Evolutionary conservation across 2,329 filamentous ascomycete species (phyloP).

Genomic region (Colletotrichum ledebouriae): DNA sequence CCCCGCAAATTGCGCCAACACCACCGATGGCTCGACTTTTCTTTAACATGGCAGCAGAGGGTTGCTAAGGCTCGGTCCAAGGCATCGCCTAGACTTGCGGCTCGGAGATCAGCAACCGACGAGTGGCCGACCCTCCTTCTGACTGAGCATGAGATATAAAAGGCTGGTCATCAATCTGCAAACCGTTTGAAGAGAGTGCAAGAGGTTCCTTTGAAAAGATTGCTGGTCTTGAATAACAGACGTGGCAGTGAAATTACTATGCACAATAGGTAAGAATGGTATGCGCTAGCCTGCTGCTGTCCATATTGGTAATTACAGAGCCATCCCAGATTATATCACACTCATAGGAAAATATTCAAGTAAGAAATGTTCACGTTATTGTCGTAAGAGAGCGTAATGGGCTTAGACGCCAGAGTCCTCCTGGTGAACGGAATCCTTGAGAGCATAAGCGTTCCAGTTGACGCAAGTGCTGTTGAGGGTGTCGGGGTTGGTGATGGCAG

Average conservation of each 20-base stretch:
- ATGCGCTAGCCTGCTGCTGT: background rate
- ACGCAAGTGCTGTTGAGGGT: constrained; percentile 38
- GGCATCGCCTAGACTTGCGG: constrained; percentile 16
- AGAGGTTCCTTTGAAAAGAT: background rate
- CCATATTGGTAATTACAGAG: background rate
- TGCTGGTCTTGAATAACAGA: background rate
- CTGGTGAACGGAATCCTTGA: constrained; percentile 37
- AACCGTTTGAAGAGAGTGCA: no score
- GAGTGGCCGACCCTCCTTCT: background rate
- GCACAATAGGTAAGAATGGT: constrained; percentile 4
- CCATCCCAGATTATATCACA: background rate
- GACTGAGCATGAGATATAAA: no score
- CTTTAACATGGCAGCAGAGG: background rate
- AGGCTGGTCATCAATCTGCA: no score
- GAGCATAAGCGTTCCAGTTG: constrained; percentile 41
- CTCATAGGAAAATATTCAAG: constrained; percentile 12
- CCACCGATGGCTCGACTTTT: background rate
- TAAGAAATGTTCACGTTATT: constrained; percentile 20
- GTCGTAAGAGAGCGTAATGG: constrained; percentile 10
- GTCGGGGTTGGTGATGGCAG: constrained; percentile 38
- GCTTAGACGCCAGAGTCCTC: constrained; percentile 45
- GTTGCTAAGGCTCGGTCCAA: constrained; percentile 19
- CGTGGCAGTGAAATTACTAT: constrained; percentile 13
- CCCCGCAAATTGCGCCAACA: constrained; percentile 3
- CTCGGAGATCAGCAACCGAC: background rate